Percentiles rank a stretch among this genome's conserved stretches.
These are phyloP conservation scores for Boletus reticuloceps DNA, from an alignment of 768 basidiomycete genomes.

Conservation along the genomic window DNA sequence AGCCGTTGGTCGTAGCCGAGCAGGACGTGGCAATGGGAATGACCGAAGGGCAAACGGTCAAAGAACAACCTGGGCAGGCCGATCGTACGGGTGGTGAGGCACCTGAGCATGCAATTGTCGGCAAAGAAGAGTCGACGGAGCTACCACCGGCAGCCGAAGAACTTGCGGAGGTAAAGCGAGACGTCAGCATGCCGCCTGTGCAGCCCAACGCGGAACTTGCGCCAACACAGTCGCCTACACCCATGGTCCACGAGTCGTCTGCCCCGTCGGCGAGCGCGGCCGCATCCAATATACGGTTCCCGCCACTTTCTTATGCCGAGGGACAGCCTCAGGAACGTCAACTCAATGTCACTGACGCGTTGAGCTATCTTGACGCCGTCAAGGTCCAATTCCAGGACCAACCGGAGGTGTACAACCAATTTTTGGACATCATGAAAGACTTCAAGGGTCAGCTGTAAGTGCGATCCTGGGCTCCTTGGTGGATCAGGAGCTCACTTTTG, in stretches of 20 bases:
- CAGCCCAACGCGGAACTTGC: slow-evolving; percentile 10
- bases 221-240: slow-evolving; percentile 8
- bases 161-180: slow-evolving; percentile 16
- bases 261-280: neutral
- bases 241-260: slow-evolving; percentile 12
- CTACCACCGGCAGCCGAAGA: slow-evolving; percentile 10
- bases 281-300: slow-evolving; percentile 13
- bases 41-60: slow-evolving; percentile 15
- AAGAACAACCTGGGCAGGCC: slow-evolving; percentile 10
- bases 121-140: slow-evolving; percentile 8
- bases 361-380: slow-evolving; percentile 63
- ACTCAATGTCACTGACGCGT: slow-evolving; percentile 60
- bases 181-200: slow-evolving; percentile 25
- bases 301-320: slow-evolving; percentile 23
- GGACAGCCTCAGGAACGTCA: slow-evolving; percentile 38
- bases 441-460: slow-evolving; percentile 64
- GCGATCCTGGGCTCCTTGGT: neutral
- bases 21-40: slow-evolving; percentile 25
- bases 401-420: slow-evolving; percentile 62
- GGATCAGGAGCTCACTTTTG: neutral
- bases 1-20: slow-evolving; percentile 19
- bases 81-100: slow-evolving; percentile 5
- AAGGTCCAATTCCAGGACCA: slow-evolving; percentile 57
- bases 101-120: neutral
- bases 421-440: slow-evolving; percentile 73